Evolutionary conservation across 2,329 filamentous ascomycete species (phyloP), one percentile per base, ranked within the genome.

Genomic region (Anthostomella pinea): DNA sequence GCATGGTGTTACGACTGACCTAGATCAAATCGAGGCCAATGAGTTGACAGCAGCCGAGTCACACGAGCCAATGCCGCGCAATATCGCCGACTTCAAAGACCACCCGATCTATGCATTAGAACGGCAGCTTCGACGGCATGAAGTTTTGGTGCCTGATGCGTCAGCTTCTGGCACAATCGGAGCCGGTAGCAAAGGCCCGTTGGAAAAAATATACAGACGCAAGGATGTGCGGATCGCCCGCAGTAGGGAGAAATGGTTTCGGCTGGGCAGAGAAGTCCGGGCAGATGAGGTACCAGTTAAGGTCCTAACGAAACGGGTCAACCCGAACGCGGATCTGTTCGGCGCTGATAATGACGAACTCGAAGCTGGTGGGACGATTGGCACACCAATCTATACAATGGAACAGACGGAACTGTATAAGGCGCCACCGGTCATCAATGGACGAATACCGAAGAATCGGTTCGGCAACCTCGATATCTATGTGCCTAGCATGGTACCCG

Each of bases 401-500:
- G 73, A 79, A 7, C 81, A 88, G 54, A 87, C 91, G 0, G 76
- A 84, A 10, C 43, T 82, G 0, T 97, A 95, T 60, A 64, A 77
- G 9, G 78, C 91, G 1, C 85, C 87, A 1, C 83, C 88, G 0
- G 82, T 97, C 2, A 69, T 85, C 3, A 66, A 81, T 33, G 90
- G 89, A 1, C 70, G 72, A 9, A 75, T 97, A 2, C 91, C 93
- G 0, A 91, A 87, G 64, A 98, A 98, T 57, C 82, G 84, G 13
- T 98, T 88, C 60, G 89, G 89, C 8, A 98, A 98, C 56, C 83
- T 97, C 41, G 93, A 97, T 54, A 77, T 95, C 24, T 97, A 91
- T 58, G 89, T 95, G 8, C 83, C 87, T 0, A 87, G 81, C 44
- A 97, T 98, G 93, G 73, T 97, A 1, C 93, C 93, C 0, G 64